phyloP scores from a whole-genome alignment of 2,329 filamentous ascomycete species.

The Aphanoascus verrucosus region DNA sequence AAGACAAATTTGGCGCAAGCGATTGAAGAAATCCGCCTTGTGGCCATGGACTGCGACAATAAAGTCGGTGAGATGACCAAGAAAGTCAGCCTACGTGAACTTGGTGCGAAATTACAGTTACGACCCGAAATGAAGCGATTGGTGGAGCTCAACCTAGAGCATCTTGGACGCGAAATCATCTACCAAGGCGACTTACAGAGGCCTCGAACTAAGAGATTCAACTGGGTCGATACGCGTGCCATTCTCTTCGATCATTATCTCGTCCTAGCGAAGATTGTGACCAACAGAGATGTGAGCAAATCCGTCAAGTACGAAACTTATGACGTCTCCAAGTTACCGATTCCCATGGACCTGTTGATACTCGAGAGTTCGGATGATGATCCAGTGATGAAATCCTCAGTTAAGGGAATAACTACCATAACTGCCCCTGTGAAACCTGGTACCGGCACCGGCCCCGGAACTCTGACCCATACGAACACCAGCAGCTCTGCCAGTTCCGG shows the following conservation, averaged over 20 bases:
- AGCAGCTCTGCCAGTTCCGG: constrained; percentile 52
- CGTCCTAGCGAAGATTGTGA: constrained; percentile 71
- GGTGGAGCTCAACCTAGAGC: constrained; percentile 79
- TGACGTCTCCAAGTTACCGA: constrained; percentile 87
- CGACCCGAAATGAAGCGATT: constrained; percentile 74
- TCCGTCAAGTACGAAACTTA: constrained; percentile 70
- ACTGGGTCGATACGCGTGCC: constrained; percentile 87
- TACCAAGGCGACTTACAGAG: constrained; percentile 81
- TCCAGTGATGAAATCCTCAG: constrained; percentile 66
- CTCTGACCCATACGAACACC: constrained; percentile 57
- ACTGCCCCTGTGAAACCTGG: constrained; percentile 42
- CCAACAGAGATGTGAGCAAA: constrained; percentile 55
- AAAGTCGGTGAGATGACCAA: constrained; percentile 88
- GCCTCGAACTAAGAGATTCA: constrained; percentile 77
- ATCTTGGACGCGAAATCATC: constrained; percentile 84
- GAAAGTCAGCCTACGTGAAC: constrained; percentile 77
- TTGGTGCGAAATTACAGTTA: constrained; percentile 71
- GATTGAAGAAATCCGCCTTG: constrained; percentile 80
- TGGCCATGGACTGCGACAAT: constrained; percentile 81
- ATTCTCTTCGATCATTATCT: constrained; percentile 95
- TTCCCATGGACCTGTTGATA: constrained; percentile 91
- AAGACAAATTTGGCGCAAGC: constrained; percentile 73
- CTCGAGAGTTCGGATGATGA: constrained; percentile 89
- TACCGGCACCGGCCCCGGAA: constrained; percentile 41
- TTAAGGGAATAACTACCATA: constrained; percentile 58